Conservation (phyloP, 768 basidiomycete species). For the Trametes cubensis region DNA sequence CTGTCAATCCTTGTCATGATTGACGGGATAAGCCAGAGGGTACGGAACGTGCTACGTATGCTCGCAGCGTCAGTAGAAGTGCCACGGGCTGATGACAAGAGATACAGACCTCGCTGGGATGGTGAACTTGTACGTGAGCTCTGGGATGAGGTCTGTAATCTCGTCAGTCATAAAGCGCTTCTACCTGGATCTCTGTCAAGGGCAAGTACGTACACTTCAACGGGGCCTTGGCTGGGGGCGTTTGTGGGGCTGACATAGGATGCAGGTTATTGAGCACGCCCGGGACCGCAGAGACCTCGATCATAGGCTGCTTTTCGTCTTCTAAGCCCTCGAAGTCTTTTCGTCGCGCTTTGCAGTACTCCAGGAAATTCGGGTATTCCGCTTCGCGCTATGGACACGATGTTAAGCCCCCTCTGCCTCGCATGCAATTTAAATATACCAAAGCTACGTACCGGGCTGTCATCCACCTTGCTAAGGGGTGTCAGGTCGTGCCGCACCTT, state of each 20-base stretch:
- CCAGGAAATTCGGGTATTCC: constrained; percentile 60
- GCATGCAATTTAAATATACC: constrained; percentile 5
- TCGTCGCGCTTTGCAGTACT: constrained; percentile 64
- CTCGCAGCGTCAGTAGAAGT: background rate
- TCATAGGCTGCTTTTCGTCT: constrained; percentile 67
- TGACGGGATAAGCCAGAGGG: constrained; percentile 72
- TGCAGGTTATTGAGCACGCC: constrained; percentile 59
- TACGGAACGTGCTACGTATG: constrained; percentile 60
- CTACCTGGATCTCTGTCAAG: background rate
- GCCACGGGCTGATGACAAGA: background rate
- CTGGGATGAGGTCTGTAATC: constrained; percentile 76
- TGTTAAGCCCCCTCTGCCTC: background rate
- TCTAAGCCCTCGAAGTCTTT: constrained; percentile 65
- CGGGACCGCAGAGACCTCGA: constrained; percentile 64
- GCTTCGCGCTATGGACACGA: constrained; percentile 54
- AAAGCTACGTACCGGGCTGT: constrained; percentile 56
- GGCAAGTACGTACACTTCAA: constrained; percentile 59
- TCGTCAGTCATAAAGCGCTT: background rate
- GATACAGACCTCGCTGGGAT: constrained; percentile 68
- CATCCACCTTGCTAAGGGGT: constrained; percentile 69
- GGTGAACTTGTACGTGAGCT: constrained; percentile 71
- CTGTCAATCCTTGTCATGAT: constrained; percentile 74
- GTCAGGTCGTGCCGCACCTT: constrained; percentile 65
- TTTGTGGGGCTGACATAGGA: constrained; percentile 48
- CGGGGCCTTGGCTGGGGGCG: constrained; percentile 41